These are phyloP conservation scores for Oidiodendron maius DNA, from an alignment of 495 filamentous ascomycete species.

Conservation along the genomic window DNA sequence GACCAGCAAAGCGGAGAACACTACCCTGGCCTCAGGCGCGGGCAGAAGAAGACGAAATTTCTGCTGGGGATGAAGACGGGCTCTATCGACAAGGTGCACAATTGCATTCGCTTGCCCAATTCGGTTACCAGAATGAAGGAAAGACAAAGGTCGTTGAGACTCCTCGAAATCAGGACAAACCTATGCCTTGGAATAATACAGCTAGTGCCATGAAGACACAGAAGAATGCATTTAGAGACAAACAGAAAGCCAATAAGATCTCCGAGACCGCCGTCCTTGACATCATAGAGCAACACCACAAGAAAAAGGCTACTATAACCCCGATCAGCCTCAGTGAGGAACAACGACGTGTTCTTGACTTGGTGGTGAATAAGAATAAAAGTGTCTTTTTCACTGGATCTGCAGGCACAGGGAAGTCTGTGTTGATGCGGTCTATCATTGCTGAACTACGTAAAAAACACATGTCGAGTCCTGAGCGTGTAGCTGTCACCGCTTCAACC, in stretches of 20 bases:
- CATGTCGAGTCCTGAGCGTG: conserved; percentile 63
- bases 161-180: conserved; percentile 31
- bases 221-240: conserved; percentile 65
- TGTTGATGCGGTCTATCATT: conserved; percentile 89
- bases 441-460: conserved; percentile 69
- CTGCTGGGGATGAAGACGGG: conserved; percentile 7
- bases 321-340: conserved; percentile 75
- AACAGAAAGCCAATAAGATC: conserved; percentile 50
- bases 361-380: conserved; percentile 68
- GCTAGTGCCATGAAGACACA: conserved; percentile 77
- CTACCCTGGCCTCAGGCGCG: conserved; percentile 15
- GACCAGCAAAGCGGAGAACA: conserved; percentile 17
- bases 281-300: conserved; percentile 25
- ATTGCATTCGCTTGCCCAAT: background rate
- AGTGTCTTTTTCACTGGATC: conserved; percentile 99
- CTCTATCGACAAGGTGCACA: conserved; percentile 3
- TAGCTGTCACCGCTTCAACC: conserved; percentile 93
- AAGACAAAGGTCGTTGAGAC: conserved; percentile 19
- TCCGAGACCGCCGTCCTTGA: conserved; percentile 31
- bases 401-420: conserved; percentile 95
- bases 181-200: conserved; percentile 69
- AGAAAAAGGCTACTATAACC: conserved; percentile 28
- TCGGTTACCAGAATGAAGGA: conserved; percentile 4
- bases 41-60: conserved; percentile 16
- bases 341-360: conserved; percentile 72